Evolutionary conservation across 2,329 filamentous ascomycete species (phyloP).

Genomic region (Fusarium sp.): DNA sequence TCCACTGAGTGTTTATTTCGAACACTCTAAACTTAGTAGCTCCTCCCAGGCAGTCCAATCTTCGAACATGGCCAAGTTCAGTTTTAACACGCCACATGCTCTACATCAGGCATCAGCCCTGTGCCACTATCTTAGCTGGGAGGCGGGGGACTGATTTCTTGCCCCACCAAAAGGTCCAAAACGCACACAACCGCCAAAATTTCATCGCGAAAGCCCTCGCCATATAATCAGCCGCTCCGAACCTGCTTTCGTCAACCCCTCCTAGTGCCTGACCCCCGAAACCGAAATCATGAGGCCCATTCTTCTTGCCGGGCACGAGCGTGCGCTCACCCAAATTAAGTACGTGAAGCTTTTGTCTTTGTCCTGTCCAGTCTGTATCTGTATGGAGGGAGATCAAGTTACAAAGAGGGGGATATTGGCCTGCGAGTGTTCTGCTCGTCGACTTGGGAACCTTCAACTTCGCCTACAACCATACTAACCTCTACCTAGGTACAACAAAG

Average conservation of each 20-base stretch:
- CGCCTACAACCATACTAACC: conserved; percentile 30
- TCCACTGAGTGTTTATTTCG: neutral
- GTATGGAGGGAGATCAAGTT: neutral
- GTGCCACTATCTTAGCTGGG: conserved; percentile 21
- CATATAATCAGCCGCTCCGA: conserved; percentile 48
- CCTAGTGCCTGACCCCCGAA: conserved; percentile 40
- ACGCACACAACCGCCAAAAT: conserved; percentile 58
- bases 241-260: conserved; percentile 47
- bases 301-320: conserved; percentile 94
- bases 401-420: conserved; percentile 7
- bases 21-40: neutral
- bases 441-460: conserved; percentile 9
- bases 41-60: conserved; percentile 3
- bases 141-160: conserved; percentile 40
- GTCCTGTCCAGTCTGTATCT: neutral
- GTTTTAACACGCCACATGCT: conserved; percentile 25
- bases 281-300: conserved; percentile 88
- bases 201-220: conserved; percentile 52
- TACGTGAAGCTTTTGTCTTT: conserved; percentile 54
- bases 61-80: conserved; percentile 20
- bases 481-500: conserved; percentile 78
- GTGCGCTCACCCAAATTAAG: conserved; percentile 94
- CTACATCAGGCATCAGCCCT: conserved; percentile 27
- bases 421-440: conserved; percentile 6
- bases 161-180: conserved; percentile 54